Evolutionary conservation across 176 grass and related monocot genomes (phyloP).

Genomic region (Oryza australiensis): DNA sequence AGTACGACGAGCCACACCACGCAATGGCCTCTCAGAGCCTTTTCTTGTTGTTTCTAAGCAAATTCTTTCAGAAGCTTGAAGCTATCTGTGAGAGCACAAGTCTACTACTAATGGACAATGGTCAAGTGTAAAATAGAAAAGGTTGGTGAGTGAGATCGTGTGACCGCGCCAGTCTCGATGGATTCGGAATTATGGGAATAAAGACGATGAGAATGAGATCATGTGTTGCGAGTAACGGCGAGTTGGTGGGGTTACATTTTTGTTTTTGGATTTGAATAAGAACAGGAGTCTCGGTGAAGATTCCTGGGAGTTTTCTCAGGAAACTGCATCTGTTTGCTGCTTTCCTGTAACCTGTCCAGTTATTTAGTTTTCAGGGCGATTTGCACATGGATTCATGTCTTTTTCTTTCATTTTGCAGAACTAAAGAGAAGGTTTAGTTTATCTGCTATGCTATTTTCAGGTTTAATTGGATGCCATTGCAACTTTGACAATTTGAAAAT

Average conservation of each 20-base stretch:
- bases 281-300: conserved; percentile 38
- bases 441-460: no score
- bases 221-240: no score
- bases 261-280: conserved; percentile 10
- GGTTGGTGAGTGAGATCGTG: neutral
- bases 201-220: conserved; percentile 51
- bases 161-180: conserved; percentile 1
- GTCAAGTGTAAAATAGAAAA: conserved; percentile 20
- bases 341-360: neutral
- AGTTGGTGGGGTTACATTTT: conserved; percentile 20
- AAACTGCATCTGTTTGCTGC: neutral
- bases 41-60: conserved; percentile 30
- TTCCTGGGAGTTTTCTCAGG: conserved; percentile 11
- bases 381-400: neutral
- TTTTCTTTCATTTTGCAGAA: neutral
- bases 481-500: no score
- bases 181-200: conserved; percentile 38
- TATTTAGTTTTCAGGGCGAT: neutral
- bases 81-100: conserved; percentile 18
- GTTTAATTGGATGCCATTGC: no score
- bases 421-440: neutral
- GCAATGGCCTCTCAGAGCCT: conserved; percentile 30
- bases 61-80: conserved; percentile 39
- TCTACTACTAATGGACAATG: neutral
- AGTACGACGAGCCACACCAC: neutral